These are phyloP conservation scores for Candida saitoana DNA, from an alignment of 805 yeast species.

Conservation along the genomic window DNA sequence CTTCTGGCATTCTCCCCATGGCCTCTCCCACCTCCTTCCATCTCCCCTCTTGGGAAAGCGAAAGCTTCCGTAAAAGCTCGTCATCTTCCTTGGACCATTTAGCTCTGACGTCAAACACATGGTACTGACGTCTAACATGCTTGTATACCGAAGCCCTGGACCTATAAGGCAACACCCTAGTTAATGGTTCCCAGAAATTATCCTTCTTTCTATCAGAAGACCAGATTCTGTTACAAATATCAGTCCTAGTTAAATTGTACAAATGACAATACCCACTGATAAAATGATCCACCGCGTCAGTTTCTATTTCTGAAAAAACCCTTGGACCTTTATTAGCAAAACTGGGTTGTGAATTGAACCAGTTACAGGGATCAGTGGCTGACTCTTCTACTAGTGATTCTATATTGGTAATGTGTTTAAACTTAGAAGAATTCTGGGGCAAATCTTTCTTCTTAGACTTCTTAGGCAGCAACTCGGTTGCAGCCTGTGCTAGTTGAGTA, in stretches of 20 bases:
- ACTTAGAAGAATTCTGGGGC: slow-evolving; percentile 13
- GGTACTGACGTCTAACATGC: slow-evolving; percentile 87
- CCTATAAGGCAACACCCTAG: slow-evolving; percentile 76
- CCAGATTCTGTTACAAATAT: slow-evolving; percentile 85
- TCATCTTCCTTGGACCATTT: slow-evolving; percentile 89
- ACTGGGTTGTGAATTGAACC: slow-evolving; percentile 31
- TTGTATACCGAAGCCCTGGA: slow-evolving; percentile 88
- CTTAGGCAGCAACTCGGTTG: slow-evolving; percentile 6
- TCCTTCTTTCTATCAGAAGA: slow-evolving; percentile 79
- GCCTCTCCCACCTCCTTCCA: slow-evolving; percentile 83
- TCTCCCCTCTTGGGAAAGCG: slow-evolving; percentile 67
- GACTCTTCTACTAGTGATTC: slow-evolving; percentile 36
- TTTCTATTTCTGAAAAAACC: slow-evolving; percentile 61
- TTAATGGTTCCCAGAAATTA: slow-evolving; percentile 81
- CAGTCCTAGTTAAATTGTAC: slow-evolving; percentile 57
- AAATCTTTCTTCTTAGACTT: neutral
- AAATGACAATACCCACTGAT: slow-evolving; percentile 64
- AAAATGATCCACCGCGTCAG: slow-evolving; percentile 65
- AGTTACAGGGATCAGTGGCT: slow-evolving; percentile 27
- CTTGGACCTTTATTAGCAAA: slow-evolving; percentile 30
- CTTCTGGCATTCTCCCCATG: slow-evolving; percentile 95
- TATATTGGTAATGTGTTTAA: slow-evolving; percentile 23
- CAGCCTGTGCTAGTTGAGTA: slow-evolving; percentile 13
- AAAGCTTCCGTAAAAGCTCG: slow-evolving; percentile 55
- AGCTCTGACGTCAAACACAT: slow-evolving; percentile 81